These are phyloP conservation scores for Leccinum disarticulatum DNA, from an alignment of 768 basidiomycete genomes.

Conservation along the genomic window DNA sequence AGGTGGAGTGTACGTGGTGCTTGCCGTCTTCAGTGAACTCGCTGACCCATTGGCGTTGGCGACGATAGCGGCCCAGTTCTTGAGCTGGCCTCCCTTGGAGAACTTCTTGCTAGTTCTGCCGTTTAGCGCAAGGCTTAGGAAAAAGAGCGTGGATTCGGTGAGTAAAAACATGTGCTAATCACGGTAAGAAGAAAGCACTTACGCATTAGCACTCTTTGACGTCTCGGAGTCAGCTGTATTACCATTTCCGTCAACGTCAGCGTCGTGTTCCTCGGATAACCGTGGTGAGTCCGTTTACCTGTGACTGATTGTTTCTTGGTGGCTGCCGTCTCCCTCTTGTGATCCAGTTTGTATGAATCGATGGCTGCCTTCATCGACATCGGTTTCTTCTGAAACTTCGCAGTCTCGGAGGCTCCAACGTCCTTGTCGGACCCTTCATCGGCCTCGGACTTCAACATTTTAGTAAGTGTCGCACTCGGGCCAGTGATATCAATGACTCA, in stretches of 20 bases:
- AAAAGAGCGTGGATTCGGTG: neutral
- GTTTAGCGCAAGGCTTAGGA: neutral
- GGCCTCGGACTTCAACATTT: neutral
- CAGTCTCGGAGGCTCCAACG: neutral
- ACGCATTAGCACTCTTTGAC: neutral
- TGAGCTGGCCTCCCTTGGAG: neutral
- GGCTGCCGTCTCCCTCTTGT: neutral
- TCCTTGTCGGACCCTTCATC: neutral
- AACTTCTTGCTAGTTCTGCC: neutral
- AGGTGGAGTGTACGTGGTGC: neutral
- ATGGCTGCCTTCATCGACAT: neutral
- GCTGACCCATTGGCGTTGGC: neutral
- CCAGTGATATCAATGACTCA: too few species aligned
- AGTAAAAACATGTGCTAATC: neutral
- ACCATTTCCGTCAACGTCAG: neutral
- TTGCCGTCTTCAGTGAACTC: neutral
- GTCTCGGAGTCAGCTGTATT: neutral
- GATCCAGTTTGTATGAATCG: neutral
- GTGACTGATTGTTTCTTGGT: too few species aligned
- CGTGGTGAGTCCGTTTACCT: too few species aligned
- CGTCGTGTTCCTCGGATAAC: too few species aligned
- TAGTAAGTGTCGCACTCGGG: too few species aligned
- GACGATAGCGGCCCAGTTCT: neutral
- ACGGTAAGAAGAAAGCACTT: neutral
- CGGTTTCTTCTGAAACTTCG: neutral